Conservation (phyloP, 495 filamentous ascomycete genomes). For the Lasiosphaeria miniovina region DNA sequence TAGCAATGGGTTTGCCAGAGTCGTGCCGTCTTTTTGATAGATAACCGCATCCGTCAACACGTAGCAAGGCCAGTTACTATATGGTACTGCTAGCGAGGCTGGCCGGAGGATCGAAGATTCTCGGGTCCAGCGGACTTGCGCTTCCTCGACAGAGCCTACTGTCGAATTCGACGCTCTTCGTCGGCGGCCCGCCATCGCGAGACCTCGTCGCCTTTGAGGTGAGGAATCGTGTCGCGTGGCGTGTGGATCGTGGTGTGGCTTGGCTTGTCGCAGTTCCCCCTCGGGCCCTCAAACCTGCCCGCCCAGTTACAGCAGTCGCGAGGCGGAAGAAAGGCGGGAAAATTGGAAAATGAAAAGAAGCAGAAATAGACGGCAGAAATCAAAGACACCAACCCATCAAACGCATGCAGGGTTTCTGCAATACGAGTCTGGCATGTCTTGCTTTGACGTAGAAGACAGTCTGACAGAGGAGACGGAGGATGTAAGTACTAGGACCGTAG, state of each 20-base stretch:
- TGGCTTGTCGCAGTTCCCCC: not conserved
- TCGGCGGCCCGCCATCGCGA: slow-evolving; percentile 35
- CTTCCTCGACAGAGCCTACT: slow-evolving; percentile 25
- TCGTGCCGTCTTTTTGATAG: slow-evolving; percentile 37
- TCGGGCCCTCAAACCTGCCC: too few relatives aligned
- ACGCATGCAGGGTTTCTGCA: too few relatives aligned
- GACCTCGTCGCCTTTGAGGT: not conserved
- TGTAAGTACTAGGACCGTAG: too few relatives aligned
- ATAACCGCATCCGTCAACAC: slow-evolving; percentile 46
- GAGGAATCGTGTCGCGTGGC: not conserved
- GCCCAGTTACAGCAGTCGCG: too few relatives aligned
- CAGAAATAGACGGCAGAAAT: not conserved
- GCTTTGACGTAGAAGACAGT: too few relatives aligned
- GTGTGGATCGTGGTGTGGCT: not conserved
- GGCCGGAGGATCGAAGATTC: slow-evolving; percentile 38
- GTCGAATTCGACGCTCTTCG: slow-evolving; percentile 33
- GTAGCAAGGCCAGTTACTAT: slow-evolving; percentile 41
- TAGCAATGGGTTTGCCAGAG: slow-evolving; percentile 42
- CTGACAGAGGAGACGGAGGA: too few relatives aligned
- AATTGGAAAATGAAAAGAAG: not conserved
- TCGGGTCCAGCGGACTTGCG: slow-evolving; percentile 26
- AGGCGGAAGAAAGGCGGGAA: not conserved
- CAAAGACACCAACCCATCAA: too few relatives aligned
- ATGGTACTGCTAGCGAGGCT: slow-evolving; percentile 1
- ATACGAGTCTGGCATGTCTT: too few relatives aligned